Conservation (phyloP, 1,284 basidiomycete species). For the Caloboletus firmus region DNA sequence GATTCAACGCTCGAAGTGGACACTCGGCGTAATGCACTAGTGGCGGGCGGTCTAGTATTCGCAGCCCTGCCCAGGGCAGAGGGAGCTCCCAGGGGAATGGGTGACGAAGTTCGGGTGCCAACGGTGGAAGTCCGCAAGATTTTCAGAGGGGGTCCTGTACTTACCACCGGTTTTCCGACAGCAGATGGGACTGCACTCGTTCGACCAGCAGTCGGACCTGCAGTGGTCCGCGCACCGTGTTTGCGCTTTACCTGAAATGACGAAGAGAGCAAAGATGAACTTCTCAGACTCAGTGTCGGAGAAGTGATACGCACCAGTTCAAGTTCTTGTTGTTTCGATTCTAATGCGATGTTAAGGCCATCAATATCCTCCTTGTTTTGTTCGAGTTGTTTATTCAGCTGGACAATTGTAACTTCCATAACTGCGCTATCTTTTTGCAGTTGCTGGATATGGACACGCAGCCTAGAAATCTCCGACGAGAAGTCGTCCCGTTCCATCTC, state of each 20-base stretch:
- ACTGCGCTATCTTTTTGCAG: slow-evolving; percentile 79
- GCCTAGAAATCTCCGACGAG: slow-evolving; percentile 60
- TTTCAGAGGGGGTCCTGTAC: slow-evolving; percentile 50
- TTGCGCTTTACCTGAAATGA: slow-evolving; percentile 67
- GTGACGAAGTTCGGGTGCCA: slow-evolving; percentile 37
- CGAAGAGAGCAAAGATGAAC: not conserved
- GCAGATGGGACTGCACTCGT: slow-evolving; percentile 37
- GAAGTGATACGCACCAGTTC: slow-evolving; percentile 63
- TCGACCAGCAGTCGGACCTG: slow-evolving; percentile 58
- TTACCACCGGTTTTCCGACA: slow-evolving; percentile 28
- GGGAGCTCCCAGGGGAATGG: slow-evolving; percentile 33
- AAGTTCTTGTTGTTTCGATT: slow-evolving; percentile 88
- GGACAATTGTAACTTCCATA: slow-evolving; percentile 79
- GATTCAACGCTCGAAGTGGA: slow-evolving; percentile 24
- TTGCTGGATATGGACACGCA: slow-evolving; percentile 65
- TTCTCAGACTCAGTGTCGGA: not conserved
- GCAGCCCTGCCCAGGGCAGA: slow-evolving; percentile 35
- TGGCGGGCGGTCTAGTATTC: slow-evolving; percentile 15
- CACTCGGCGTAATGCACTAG: slow-evolving; percentile 18
- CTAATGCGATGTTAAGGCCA: slow-evolving; percentile 82
- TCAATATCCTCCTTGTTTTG: slow-evolving; percentile 75
- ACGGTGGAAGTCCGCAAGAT: slow-evolving; percentile 39
- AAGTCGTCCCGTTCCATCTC: slow-evolving; percentile 35
- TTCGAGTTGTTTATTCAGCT: slow-evolving; percentile 64
- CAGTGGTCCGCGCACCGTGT: slow-evolving; percentile 59